Percentiles rank a stretch among this genome's conserved stretches.
These are phyloP conservation scores for Immersiporthe knoxdaviesiana DNA, from an alignment of 2,329 filamentous ascomycete genomes.

Conservation along the genomic window DNA sequence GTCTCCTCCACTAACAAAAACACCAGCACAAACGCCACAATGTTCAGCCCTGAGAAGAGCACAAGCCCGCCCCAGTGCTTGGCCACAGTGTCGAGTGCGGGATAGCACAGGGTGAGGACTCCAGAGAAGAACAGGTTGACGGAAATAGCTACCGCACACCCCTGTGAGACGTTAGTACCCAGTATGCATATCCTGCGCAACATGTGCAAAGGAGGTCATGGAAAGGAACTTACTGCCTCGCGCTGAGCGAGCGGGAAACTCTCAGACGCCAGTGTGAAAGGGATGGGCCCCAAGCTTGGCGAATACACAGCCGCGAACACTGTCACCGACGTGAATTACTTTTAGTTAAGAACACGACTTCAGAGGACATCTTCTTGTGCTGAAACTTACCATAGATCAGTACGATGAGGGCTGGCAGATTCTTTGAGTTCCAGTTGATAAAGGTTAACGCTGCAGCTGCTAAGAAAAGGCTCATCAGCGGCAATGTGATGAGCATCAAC, in stretches of 20 bases:
- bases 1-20: slow-evolving; percentile 51
- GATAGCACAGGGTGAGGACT: slow-evolving; percentile 47
- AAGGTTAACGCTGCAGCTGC: slow-evolving; percentile 43
- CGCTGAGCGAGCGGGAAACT: slow-evolving; percentile 54
- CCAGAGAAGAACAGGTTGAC: slow-evolving; percentile 53
- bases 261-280: slow-evolving; percentile 55
- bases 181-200: neutral
- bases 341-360: too few species aligned
- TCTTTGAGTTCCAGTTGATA: slow-evolving; percentile 32
- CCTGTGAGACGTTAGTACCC: slow-evolving; percentile 32
- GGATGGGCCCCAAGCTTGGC: slow-evolving; percentile 49
- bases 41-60: slow-evolving; percentile 51
- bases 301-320: slow-evolving; percentile 49
- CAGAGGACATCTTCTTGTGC: too few species aligned
- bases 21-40: slow-evolving; percentile 50
- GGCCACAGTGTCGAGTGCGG: slow-evolving; percentile 37
- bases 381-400: slow-evolving; percentile 41
- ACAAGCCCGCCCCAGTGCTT: slow-evolving; percentile 43
- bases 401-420: slow-evolving; percentile 37
- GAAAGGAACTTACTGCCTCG: slow-evolving; percentile 42
- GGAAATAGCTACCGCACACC: slow-evolving; percentile 51
- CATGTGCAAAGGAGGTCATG: too few species aligned
- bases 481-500: slow-evolving; percentile 48
- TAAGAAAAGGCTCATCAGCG: slow-evolving; percentile 49
- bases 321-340: too few species aligned